These are phyloP conservation scores for Beauveria pseudobassiana DNA, from an alignment of 2,329 filamentous ascomycete species.

Conservation along the genomic window DNA sequence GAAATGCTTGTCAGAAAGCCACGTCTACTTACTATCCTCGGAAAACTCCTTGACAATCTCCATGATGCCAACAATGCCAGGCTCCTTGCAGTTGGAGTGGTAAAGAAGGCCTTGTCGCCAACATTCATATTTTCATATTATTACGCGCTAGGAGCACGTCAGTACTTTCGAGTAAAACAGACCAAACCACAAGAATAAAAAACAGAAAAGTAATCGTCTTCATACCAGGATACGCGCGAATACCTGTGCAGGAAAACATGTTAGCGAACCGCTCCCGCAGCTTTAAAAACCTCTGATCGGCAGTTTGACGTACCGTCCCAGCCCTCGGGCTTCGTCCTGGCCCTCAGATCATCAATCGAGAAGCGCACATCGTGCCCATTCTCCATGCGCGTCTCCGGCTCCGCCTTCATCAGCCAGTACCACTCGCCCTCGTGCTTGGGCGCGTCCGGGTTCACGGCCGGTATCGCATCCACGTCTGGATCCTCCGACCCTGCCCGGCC, in stretches of 20 bases:
- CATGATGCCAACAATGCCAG: slow-evolving; percentile 82
- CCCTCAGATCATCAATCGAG: slow-evolving; percentile 81
- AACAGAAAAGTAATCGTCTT: too few relatives aligned
- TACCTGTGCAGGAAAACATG: slow-evolving; percentile 26
- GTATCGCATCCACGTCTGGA: slow-evolving; percentile 26
- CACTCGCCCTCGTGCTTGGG: slow-evolving; percentile 33
- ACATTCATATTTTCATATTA: slow-evolving; percentile 83
- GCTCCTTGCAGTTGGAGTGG: slow-evolving; percentile 86
- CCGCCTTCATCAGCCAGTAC: slow-evolving; percentile 81
- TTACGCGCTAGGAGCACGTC: slow-evolving; percentile 55
- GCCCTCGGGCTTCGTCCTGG: slow-evolving; percentile 67
- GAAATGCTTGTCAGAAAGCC: too few relatives aligned
- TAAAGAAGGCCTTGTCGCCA: slow-evolving; percentile 92
- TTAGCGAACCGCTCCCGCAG: not conserved
- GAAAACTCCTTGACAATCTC: slow-evolving; percentile 80
- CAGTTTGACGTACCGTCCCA: slow-evolving; percentile 66
- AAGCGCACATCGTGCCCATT: slow-evolving; percentile 87
- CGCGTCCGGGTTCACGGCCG: slow-evolving; percentile 30
- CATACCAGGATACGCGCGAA: slow-evolving; percentile 41
- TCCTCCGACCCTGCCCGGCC: slow-evolving; percentile 20
- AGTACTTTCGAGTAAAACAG: not conserved
- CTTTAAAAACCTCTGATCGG: not conserved
- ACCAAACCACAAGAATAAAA: too few relatives aligned
- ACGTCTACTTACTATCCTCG: slow-evolving; percentile 56
- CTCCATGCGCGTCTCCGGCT: slow-evolving; percentile 80